Percentiles rank a stretch among this genome's conserved stretches.
Evolutionary conservation across 257 asterid genomes (phyloP).

Genomic region (Cynanchum wilfordii): DNA sequence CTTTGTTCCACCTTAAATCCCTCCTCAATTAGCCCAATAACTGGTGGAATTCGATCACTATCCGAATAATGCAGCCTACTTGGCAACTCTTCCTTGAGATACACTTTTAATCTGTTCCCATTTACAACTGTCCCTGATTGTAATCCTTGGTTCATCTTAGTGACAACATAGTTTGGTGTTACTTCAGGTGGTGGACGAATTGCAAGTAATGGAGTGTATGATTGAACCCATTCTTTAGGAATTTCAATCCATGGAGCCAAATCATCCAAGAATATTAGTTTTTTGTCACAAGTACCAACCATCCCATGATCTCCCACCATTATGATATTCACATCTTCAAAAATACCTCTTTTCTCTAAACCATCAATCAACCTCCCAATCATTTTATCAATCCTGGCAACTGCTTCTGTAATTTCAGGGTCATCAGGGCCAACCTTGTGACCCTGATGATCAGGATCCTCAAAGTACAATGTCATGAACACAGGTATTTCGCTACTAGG

Average conservation of each 20-base stretch:
- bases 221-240: conserved; percentile 51
- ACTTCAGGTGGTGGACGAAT: conserved; percentile 41
- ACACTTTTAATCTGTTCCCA: conserved; percentile 51
- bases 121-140: conserved; percentile 40
- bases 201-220: conserved; percentile 47
- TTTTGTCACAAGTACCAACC: conserved; percentile 68
- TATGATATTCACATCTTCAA: conserved; percentile 52
- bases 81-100: conserved; percentile 61
- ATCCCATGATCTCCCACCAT: conserved; percentile 73
- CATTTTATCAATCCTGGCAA: conserved; percentile 34
- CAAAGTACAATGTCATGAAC: conserved; percentile 55
- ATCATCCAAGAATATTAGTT: conserved; percentile 50
- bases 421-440: conserved; percentile 58
- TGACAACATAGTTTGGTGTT: conserved; percentile 34
- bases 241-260: conserved; percentile 41
- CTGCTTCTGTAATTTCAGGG: conserved; percentile 46
- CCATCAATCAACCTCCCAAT: conserved; percentile 53
- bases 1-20: conserved; percentile 47
- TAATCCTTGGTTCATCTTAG: conserved; percentile 53
- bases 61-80: conserved; percentile 48
- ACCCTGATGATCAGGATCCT: conserved; percentile 69
- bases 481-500: conserved; percentile 48
- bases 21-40: conserved; percentile 51
- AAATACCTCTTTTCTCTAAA: conserved; percentile 46
- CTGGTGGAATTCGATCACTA: conserved; percentile 52